Evolutionary conservation across 495 filamentous ascomycete species (phyloP), one percentile per base, ranked within the genome.

Genomic region (Chaetomium cochliodes): DNA sequence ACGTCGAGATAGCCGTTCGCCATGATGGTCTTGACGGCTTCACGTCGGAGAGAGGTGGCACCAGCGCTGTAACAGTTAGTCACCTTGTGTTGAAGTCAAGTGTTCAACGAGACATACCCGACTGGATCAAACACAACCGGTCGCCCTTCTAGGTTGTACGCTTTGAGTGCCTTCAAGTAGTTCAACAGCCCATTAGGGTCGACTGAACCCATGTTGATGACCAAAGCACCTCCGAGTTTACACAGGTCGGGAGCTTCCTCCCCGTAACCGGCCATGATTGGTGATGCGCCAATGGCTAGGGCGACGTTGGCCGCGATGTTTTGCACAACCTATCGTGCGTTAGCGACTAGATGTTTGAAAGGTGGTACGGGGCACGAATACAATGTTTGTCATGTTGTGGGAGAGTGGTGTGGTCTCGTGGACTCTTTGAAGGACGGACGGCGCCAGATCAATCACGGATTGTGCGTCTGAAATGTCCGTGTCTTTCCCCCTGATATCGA

Each of bases 171-270:
- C 65, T 81, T 77, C 12, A 76, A 49, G 70, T 93, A 92, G 70
- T 90, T 90, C 8, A 78, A 64, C 9, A 92, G 72, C 55, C 86
- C 87, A 6, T 90, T 88, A 3, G 88, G 85, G 11, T 86, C 90
- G 30, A 93, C 83, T 2, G 91, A 96, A 23, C 94, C 94, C 92
- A 97, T 97, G 75, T 98, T 98, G 69, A 98, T 86, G 16, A 98
- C 88, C 13, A 97, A 79, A 3, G 90, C 82, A 7, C 82, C 83
- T 1, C 81, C 82, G 8, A 93, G 79, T 28, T 79, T 80, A 39
- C 85, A 85, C 46, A 98, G 79, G 72, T 97, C 92, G 7, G 76
- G 74, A 5, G 93, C 91, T 81, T 98, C 94, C 62, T 88, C 85
- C 15, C 87, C 89, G 69, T 92, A 88, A 65, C 88, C 92, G 3